Evolutionary conservation across 2,329 filamentous ascomycete species (phyloP), one percentile per base, ranked within the genome.

Genomic region (Phyllosticta citribraziliensis): DNA sequence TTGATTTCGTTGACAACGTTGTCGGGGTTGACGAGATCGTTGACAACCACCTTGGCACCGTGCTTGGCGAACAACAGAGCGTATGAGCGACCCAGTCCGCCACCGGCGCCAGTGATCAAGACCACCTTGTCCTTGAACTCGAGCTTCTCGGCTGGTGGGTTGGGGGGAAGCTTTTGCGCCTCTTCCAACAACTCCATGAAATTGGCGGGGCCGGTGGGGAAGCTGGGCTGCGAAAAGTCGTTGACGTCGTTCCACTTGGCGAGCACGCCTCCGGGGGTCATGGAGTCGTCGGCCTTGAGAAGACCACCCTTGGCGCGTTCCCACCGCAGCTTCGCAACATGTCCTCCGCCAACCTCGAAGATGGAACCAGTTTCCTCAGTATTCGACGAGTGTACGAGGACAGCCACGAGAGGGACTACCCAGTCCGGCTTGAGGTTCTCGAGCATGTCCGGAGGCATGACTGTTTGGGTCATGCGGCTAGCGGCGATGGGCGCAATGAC

Each of bases 401-500:
- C 86, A 57, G 91, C 93, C 33, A 97, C 94, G 52, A 97, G 80
- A 40, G 94, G 94, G 55, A 97, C 91, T 63, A 97, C 86, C 91
- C 91, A 97, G 65, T 96, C 91, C 55, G 94, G 94, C 80, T 89
- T 91, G 65, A 96, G 82, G 71, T 85, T 87, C 67, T 88, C 86
- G 68, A 97, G 82, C 50, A 96, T 83, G 72, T 97, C 92, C n/a
- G 91, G 90, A 35, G 92, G 91, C 91, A 97, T 93, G 67, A 97
- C 83, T 19, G 93, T 97, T 74, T 91, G 85, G 52, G 92, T 97
- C 91, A 97, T 95, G 74, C 93, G 87, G 78, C 89, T 94, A 64
- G 92, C 94, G 67, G 93, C 93, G 71, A 97, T 92, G 58, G 94
- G 94, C 19, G 94, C 91, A 78, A 99, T 95, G 69, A 90, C 90